Conservation (phyloP, 2,329 filamentous ascomycete species). For the Chaetomium sp. region DNA sequence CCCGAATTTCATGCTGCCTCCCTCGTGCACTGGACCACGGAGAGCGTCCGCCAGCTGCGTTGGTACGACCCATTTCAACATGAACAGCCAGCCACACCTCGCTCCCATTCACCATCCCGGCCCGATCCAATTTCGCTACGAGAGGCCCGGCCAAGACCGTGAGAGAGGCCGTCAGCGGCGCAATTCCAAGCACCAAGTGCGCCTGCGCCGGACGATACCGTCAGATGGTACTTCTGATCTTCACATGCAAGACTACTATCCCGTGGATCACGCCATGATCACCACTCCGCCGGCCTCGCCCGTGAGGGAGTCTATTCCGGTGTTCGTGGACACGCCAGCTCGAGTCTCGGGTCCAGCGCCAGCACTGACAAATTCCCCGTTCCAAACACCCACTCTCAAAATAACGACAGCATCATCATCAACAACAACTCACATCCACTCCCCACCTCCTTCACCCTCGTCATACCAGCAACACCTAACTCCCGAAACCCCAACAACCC, state of each 20-base stretch:
- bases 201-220: neutral
- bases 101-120: neutral
- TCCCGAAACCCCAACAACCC: neutral
- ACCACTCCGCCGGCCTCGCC: too few relatives aligned
- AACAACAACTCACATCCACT: too few relatives aligned
- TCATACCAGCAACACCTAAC: neutral
- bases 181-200: constrained; percentile 1
- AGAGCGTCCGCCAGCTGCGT: neutral
- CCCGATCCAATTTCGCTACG: neutral
- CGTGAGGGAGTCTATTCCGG: too few relatives aligned
- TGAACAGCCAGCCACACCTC: neutral
- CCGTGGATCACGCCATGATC: too few relatives aligned
- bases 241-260: too few relatives aligned
- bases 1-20: neutral
- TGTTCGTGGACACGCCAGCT: too few relatives aligned
- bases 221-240: neutral
- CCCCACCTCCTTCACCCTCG: neutral
- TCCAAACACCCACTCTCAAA: too few relatives aligned
- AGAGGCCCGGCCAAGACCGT: neutral
- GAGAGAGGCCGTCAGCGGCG: neutral
- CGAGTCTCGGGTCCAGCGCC: too few relatives aligned
- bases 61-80: neutral
- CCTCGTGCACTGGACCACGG: neutral
- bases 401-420: too few relatives aligned
- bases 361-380: too few relatives aligned